Base-by-base conservation (phyloP, 2,329 filamentous ascomycete genomes). In the Remersonia thermophila region DNA sequence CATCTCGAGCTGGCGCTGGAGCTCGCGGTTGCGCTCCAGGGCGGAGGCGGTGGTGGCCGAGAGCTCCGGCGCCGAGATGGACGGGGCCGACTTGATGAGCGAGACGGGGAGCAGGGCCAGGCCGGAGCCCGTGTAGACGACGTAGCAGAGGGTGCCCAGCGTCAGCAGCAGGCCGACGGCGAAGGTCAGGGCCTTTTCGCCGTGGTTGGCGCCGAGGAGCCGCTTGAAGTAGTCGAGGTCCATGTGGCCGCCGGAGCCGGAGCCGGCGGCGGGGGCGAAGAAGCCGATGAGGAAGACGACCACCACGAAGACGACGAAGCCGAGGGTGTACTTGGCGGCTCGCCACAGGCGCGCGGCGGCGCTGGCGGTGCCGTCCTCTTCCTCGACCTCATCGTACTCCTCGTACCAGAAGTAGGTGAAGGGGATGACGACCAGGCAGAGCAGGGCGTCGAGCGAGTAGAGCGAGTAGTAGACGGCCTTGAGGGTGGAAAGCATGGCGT, bases 351-450 rank as follows among this genome's bases (percentile, higher is more conserved):
- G 73, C 51, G 76, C 72, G 6, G 67, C 69, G 40, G 80, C 58
- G 2, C 81, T 80, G 55, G 87, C 79, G 20, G 73, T 76, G 23
- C 84, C 83, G 42, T 83, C 74, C 50, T 93, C 83, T 25, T 80
- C 71, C 42, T 86, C 86, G 14, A 89, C 79, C 60, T 95, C 86
- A 51, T 95, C 89, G 47, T 93, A 93, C 58, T 96, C 91, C 57
- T 98, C 91, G 53, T 93, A 91, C 77, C 82, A 95, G 57, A 98
- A 98, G 64, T 98, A 98, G 32, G 87, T 81, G 55, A 98, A 98
- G 0, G 91, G 91, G 14, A 96, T 81, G 30, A 94, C 73, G 13
- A 96, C 57, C 31, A 98, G 67, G 53, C 91, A 98, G 9, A 98
- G 73, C 5, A 95, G 56, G 1, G 86, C 83, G 57, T 98, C 91